These are phyloP conservation scores for Colletotrichum cordylinicola DNA, from an alignment of 2,329 filamentous ascomycete species.

Conservation along the genomic window DNA sequence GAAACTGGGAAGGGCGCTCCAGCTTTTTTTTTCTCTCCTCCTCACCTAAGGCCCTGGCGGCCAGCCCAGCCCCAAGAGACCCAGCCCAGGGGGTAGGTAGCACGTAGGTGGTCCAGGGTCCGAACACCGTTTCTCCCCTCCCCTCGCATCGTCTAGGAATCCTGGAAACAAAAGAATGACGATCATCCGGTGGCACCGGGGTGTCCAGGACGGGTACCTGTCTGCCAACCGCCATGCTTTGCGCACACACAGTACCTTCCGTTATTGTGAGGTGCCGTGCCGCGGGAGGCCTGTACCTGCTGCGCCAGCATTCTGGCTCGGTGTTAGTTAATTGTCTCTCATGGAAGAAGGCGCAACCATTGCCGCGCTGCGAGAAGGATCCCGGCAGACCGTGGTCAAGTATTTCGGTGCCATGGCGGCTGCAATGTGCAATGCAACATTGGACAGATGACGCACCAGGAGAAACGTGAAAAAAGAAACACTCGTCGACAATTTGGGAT, in stretches of 20 bases:
- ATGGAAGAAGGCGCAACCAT: background rate
- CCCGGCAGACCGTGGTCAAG: background rate
- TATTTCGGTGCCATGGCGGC: background rate
- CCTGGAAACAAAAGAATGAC: slow-evolving; percentile 10
- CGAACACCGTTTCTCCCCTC: slow-evolving; percentile 6
- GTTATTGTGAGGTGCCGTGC: background rate
- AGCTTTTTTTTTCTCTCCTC: background rate
- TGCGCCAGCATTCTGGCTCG: background rate
- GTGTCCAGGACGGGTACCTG: background rate
- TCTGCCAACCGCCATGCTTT: background rate
- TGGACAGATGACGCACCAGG: background rate
- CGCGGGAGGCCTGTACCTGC: slow-evolving; percentile 6
- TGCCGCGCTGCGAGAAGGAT: background rate
- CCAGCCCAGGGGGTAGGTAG: background rate
- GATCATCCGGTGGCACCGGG: slow-evolving; percentile 11
- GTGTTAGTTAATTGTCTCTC: background rate
- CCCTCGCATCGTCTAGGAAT: background rate
- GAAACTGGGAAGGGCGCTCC: slow-evolving; percentile 16
- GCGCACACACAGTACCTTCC: background rate
- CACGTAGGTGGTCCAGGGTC: background rate
- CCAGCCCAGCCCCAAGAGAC: background rate
- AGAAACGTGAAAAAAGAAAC: background rate
- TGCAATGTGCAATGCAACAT: slow-evolving; percentile 4
- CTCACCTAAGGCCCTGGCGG: background rate
- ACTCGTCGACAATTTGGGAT: background rate